phyloP scores from a whole-genome alignment of 2,329 filamentous ascomycete genomes.

The Aaosphaeria arxii region DNA sequence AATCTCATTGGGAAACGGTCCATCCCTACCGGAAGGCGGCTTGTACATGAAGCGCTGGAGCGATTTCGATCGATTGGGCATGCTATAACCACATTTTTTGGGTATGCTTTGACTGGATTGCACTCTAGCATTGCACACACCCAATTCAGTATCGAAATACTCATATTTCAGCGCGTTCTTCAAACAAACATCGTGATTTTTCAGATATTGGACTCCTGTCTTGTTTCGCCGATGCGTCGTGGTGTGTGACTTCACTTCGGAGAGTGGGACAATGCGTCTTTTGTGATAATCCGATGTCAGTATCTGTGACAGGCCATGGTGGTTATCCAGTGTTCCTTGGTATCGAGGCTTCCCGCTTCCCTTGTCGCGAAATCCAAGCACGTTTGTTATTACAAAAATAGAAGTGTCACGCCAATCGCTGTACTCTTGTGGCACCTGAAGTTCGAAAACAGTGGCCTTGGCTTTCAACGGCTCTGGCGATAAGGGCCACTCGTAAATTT shows the following conservation, averaged over 20 bases:
- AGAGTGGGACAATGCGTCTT: slow-evolving; percentile 31
- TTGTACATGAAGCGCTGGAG: slow-evolving; percentile 43
- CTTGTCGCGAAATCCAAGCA: slow-evolving; percentile 30
- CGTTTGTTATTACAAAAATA: slow-evolving; percentile 38
- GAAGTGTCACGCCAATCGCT: slow-evolving; percentile 51
- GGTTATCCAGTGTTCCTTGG: slow-evolving; percentile 9
- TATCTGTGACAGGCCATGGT: neutral
- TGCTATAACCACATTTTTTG: slow-evolving; percentile 40
- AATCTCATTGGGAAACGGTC: slow-evolving; percentile 47
- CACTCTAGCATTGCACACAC: slow-evolving; percentile 13
- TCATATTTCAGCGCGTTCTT: slow-evolving; percentile 45
- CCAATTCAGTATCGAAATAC: slow-evolving; percentile 20
- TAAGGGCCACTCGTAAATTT: slow-evolving; percentile 57
- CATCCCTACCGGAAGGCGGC: slow-evolving; percentile 19
- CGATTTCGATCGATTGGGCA: slow-evolving; percentile 28
- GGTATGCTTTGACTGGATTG: slow-evolving; percentile 12
- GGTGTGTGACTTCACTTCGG: slow-evolving; percentile 35
- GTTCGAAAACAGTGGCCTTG: slow-evolving; percentile 54
- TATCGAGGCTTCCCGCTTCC: neutral
- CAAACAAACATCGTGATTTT: slow-evolving; percentile 42
- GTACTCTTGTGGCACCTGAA: slow-evolving; percentile 43
- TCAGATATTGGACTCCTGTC: slow-evolving; percentile 18
- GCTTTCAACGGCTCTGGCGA: slow-evolving; percentile 28
- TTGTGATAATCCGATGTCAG: neutral
- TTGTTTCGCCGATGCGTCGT: slow-evolving; percentile 33